Base-by-base conservation (phyloP, 1,284 basidiomycete genomes). In the Coniferiporia weirii region DNA sequence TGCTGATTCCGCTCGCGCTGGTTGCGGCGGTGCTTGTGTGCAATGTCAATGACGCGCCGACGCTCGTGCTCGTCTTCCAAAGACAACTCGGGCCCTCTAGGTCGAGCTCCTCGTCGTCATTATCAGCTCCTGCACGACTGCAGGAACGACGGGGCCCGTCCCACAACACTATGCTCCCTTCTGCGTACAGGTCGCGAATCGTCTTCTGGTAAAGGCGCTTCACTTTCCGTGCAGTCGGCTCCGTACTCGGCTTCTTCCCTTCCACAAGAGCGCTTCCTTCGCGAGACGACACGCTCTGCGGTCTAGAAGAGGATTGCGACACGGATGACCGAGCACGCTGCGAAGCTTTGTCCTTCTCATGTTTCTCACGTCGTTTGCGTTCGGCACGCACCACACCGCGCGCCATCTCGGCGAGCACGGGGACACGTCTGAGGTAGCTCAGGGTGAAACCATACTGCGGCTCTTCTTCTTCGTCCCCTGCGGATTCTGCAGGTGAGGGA, bases 341-440 rank as follows among this genome's bases (percentile, higher is more conserved):
- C 15, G 57, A 56, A 54, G 53, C 10, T 50, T 54, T 57, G 54
- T 56, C 64, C 52, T 52, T 66, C 64, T 72, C 74, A 27, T 61
- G 67, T 68, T 76, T 75, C 10, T 72, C 70, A 44, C 80, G 75
- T 34, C 80, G 75, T 63, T 77, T 81, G 6, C 71, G 70, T 57
- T 87, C 84, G 2, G 83, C 79, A 58, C 78, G 72, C 12, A 86
- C 83, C 1, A 89, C 81, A 10, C 82, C 75, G 15, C 73, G 72
- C 1, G 87, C 85, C 56, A 91, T 76, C 12, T 81, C 72, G 0
- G 79, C 73, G 3, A 91, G 74, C 63, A 87, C 85, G 4, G 88
- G 86, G 0, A 91, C 84, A 45, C 88, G 84, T 7, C 87, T 81
- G 1, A 91, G 76, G 65, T 88, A 83, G 0, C 87, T 88, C 4